Evolutionary conservation across 352 stramenopile species (phyloP).

Genomic region (Globisporangium heterothallicum): DNA sequence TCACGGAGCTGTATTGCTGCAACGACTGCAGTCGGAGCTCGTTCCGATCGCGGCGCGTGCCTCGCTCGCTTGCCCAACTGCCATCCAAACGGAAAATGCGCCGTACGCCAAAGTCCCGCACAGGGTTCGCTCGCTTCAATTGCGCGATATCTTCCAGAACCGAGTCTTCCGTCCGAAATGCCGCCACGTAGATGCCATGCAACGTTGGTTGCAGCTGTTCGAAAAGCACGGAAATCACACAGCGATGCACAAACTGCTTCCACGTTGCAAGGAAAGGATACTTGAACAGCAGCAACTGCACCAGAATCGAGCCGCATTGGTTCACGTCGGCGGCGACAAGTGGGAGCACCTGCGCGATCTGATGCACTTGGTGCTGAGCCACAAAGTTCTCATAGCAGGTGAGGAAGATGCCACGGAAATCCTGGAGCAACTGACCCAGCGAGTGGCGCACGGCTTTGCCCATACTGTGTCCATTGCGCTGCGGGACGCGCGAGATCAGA

Average conservation of each 20-base stretch:
- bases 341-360: conserved; percentile 26
- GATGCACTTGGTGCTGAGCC: conserved; percentile 9
- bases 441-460: conserved; percentile 41
- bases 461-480: conserved; percentile 36
- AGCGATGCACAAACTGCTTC: conserved; percentile 26
- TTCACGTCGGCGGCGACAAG: conserved; percentile 45
- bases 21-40: conserved; percentile 26
- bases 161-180: conserved; percentile 45
- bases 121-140: conserved; percentile 19
- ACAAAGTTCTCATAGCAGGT: conserved; percentile 29
- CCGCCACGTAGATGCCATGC: conserved; percentile 43
- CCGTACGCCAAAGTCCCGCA: conserved; percentile 37
- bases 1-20: conserved; percentile 28
- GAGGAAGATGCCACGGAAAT: conserved; percentile 49
- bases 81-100: conserved; percentile 49
- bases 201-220: conserved; percentile 56
- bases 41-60: conserved; percentile 6
- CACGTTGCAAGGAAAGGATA: conserved; percentile 26
- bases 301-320: conserved; percentile 43
- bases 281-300: conserved; percentile 55
- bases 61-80: conserved; percentile 17
- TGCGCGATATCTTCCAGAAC: conserved; percentile 29
- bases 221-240: conserved; percentile 53
- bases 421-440: conserved; percentile 35
- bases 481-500: conserved; percentile 27